A percentile compares a stretch with the other conserved stretches of the same genome.
Evolutionary conservation across 2,329 filamentous ascomycete species (phyloP).

Genomic region (Penicillium brasilianum): DNA sequence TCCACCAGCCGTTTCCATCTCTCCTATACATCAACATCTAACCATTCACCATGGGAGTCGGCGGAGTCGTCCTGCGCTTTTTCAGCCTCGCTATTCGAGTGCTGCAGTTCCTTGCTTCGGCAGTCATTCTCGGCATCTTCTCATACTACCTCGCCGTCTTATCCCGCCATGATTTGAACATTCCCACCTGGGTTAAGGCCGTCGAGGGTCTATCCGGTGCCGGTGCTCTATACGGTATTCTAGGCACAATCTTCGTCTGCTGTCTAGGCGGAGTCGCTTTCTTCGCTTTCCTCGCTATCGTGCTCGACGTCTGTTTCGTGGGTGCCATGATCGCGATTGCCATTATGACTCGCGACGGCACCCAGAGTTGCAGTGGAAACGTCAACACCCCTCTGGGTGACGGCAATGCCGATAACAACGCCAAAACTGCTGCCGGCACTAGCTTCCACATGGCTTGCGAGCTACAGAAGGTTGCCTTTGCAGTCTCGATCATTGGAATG

Average conservation of each 20-base stretch:
- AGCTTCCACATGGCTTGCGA: conserved; percentile 68
- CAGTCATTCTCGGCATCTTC: conserved; percentile 77
- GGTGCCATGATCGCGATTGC: conserved; percentile 83
- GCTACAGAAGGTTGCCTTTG: conserved; percentile 77
- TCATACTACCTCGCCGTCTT: conserved; percentile 83
- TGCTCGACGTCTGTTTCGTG: conserved; percentile 77
- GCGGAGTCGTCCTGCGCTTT: conserved; percentile 68
- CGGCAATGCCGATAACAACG: conserved; percentile 55
- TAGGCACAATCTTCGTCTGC: conserved; percentile 76
- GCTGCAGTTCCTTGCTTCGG: conserved; percentile 73
- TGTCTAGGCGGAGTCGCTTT: conserved; percentile 76
- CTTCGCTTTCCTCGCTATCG: conserved; percentile 73
- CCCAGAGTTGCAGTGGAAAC: conserved; percentile 66
- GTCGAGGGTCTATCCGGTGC: conserved; percentile 79
- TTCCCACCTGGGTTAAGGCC: conserved; percentile 70
- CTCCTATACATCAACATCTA: neutral
- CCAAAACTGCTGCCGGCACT: conserved; percentile 55
- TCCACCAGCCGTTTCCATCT: neutral
- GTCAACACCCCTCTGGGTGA: conserved; percentile 72
- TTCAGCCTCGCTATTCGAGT: conserved; percentile 73
- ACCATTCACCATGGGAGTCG: conserved; percentile 59
- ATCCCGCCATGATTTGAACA: conserved; percentile 65
- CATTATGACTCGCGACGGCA: conserved; percentile 71
- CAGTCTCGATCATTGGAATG: conserved; percentile 78
- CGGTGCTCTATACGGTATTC: conserved; percentile 73